Base-by-base conservation (phyloP, 352 stramenopile genomes). In the Peronosclerospora sorghi region DNA sequence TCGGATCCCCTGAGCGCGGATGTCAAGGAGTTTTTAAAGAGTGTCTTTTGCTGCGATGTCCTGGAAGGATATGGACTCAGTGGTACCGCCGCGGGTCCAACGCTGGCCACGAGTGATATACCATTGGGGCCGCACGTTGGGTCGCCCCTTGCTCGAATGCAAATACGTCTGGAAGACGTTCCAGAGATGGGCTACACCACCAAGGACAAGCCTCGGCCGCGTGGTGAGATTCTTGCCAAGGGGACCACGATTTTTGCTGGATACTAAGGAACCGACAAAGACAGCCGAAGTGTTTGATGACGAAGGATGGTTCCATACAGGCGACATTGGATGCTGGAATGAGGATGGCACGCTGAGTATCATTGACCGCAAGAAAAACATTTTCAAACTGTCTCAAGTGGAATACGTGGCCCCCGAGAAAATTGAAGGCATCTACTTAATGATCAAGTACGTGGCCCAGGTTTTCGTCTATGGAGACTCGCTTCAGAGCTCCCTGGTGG, bases 381-480 rank as follows among this genome's bases (percentile, higher is more conserved):
- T 96, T 55, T 96, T 96, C 68, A 96, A 96, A 76, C 77, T 96
- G 12, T 76, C 82, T n/a, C 81, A 96, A 56, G 95, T 93, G 35
- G 95, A 98, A 66, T 98, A 98, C 64, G 80, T 98, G 5, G 92
- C 95, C 0, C 66, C 95, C 4, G 95, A 98, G 65, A 97, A 97
- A 71, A 83, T 98, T 49, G 95, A 98, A 58, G 93, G 94, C 55
- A 70, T 95, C 9, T 97, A 97, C 50, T 62, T 71, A 23, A 96
- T 96, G 59, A 90, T 65, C 51, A 69, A 73, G n/a, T 95, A 96
- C 59, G 87, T 98, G 20, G 85, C 73, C 1, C 93, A 98, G 62
- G 72, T 85, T 21, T 98, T 98, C 56, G 86, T 98, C 14, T 89
- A 98, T 61, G 95, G 95, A 1, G 94, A 98, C 65, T 97, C 89